Base-by-base conservation (phyloP, 305 asterid genomes). In the Fraxinus platypoda region DNA sequence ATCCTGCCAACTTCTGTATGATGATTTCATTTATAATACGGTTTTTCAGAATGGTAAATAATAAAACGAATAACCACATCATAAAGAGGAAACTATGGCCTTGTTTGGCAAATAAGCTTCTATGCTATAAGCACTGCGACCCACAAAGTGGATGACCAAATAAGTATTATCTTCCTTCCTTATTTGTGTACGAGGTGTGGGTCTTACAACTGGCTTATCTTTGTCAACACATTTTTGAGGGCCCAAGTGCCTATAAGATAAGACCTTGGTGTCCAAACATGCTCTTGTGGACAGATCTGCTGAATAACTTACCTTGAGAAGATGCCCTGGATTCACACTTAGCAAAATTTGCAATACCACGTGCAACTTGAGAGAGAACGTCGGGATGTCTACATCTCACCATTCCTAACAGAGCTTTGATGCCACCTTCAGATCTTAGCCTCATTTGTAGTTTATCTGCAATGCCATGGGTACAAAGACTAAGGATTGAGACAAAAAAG, bases 301-400 rank as follows among this genome's bases (percentile, higher is more conserved):
- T 17, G 21, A 49, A 77, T 21, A 37, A 81, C 82, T 68, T 86
- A 92, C 99, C 98, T 83, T 93, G 97, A 74, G 71, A 62, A 62
- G 94, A 90, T 72, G 97, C 95, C 85, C 98, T 87, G 78, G 98
- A 97, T 87, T 97, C 99, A 52, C 99, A 97, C 85, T 97, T 97
- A 0, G 99, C 99, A 52, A 97, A 97, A 88, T 97, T 97, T 74
- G 99, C 99, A 78, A 97, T 91, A 79, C 99, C 99, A 76, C 99
- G 97, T 77, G 99, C 98, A 79, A 97, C 93, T 93, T 97, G 99
- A 75, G 98, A 92, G 81, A 95, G 91, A 86, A 97, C 98, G 75
- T 97, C 99, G 4, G 94, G 98, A 90, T 97, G 99, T 76, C 97
- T 88, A 81, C 97, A 90, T 86, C 95, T 91, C 87, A 95, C 99